Evolutionary conservation across 768 basidiomycete genomes (phyloP).

Genomic region (Lanmaoa pseudosensibilis): DNA sequence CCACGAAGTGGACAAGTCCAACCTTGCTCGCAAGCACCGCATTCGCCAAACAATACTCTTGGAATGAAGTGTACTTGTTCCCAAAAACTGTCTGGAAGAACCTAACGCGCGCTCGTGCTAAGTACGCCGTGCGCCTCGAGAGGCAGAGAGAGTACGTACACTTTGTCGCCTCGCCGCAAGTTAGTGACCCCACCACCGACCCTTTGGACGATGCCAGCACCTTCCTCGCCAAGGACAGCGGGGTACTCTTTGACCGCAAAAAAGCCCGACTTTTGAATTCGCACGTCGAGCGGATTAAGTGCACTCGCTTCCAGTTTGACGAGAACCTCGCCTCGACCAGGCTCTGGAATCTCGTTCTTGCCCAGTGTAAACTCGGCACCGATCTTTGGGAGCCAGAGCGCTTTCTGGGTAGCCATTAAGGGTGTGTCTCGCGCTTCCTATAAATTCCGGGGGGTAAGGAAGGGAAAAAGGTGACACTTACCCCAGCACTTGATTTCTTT

Average conservation of each 20-base stretch:
- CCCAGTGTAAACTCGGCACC: conserved; percentile 4
- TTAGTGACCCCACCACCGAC: conserved; percentile 37
- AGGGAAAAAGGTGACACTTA: too few relatives aligned
- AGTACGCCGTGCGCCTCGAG: neutral
- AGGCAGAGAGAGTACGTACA: neutral
- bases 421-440: neutral
- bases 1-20: neutral
- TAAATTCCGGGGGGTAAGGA: neutral
- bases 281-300: conserved; percentile 44
- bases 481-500: neutral
- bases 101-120: neutral
- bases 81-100: conserved; percentile 6
- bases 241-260: conserved; percentile 34
- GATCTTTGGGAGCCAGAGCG: conserved; percentile 14
- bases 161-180: conserved; percentile 36
- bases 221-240: conserved; percentile 35
- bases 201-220: conserved; percentile 38
- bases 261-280: neutral
- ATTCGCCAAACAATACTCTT: conserved; percentile 22
- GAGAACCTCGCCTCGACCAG: conserved; percentile 42
- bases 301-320: conserved; percentile 41
- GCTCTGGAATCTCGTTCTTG: conserved; percentile 29
- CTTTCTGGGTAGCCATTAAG: conserved; percentile 7
- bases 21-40: conserved; percentile 18
- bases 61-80: conserved; percentile 16